These are phyloP conservation scores for Elaphomyces granulatus DNA, from an alignment of 495 filamentous ascomycete species.

Conservation along the genomic window DNA sequence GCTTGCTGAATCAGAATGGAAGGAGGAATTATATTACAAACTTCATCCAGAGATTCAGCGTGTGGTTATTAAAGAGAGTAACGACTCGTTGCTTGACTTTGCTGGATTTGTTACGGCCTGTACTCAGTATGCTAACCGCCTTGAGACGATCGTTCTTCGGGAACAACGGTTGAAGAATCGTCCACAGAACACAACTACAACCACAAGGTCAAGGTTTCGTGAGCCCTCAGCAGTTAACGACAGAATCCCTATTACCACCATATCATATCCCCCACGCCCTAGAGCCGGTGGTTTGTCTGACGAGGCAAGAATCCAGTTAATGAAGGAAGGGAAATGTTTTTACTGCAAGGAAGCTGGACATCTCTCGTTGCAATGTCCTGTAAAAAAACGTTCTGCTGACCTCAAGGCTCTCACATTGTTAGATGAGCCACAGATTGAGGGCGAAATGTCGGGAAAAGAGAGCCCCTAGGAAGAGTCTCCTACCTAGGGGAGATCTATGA, in stretches of 20 bases:
- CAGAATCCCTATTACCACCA: too few species aligned
- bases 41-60: neutral
- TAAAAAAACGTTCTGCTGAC: too few species aligned
- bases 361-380: neutral
- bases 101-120: neutral
- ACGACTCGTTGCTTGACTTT: neutral
- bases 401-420: too few species aligned
- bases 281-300: too few species aligned
- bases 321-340: conserved; percentile 3
- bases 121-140: neutral
- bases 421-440: too few species aligned
- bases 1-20: neutral
- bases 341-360: neutral
- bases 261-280: too few species aligned
- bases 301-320: too few species aligned
- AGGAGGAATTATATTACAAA: conserved; percentile 1
- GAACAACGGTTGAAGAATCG: too few species aligned
- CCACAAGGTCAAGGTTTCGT: neutral
- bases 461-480: conserved; percentile 1
- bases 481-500: neutral
- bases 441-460: conserved; percentile 1
- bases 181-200: neutral
- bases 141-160: neutral
- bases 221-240: too few species aligned
- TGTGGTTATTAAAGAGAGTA: neutral